Evolutionary conservation across 768 basidiomycete genomes (phyloP), one percentile per base, ranked within the genome.

Genomic region (Tremella yokohamensis): DNA sequence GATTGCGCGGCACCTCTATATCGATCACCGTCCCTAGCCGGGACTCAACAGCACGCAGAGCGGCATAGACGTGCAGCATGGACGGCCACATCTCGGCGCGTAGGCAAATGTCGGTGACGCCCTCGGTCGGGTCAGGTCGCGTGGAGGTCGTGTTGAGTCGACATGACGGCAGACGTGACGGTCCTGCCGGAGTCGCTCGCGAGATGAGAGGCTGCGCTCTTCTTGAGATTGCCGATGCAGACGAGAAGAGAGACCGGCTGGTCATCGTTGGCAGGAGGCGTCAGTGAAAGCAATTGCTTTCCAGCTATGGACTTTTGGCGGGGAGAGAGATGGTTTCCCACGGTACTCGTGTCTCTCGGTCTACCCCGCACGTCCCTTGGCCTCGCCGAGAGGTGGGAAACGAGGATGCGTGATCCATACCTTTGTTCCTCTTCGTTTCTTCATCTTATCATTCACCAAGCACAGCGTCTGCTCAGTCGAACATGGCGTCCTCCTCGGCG

Each of bases 41-140:
- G 12, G 51, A 26, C 50, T 74, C 70, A 8, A 70, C 57, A 1
- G 62, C 62, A 56, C 54, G 56, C n/a, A 70, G 51, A 18, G 72
- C 62, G 7, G 66, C 60, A 38, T 62, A 60, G 2, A 65, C 50
- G 38, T 72, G 66, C 1, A 63, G 38, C 12, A 69, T 34, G 6
- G 64, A 59, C 7, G 54, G 56, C 12, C 63, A 56, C 12, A 40
- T 51, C 15, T 64, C 44, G 42, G 58, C 47, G 8, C 44, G 26
- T 49, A 68, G 47, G 22, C 42, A 40, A 8, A 65, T 47, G 34
- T 61, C 50, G n/a, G 52, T 64, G 15, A 49, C 49, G 11, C 64
- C 68, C 8, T 40, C 29, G 6, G 29, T 11, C 11, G 4, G n/a
- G n/a, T n/a, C n/a, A n/a, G n/a, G 29, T 54, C 40, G 26, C n/a